Evolutionary conservation across 768 basidiomycete genomes (phyloP), one percentile per base, ranked within the genome.

Genomic region (Gloeophyllum trabeum): DNA sequence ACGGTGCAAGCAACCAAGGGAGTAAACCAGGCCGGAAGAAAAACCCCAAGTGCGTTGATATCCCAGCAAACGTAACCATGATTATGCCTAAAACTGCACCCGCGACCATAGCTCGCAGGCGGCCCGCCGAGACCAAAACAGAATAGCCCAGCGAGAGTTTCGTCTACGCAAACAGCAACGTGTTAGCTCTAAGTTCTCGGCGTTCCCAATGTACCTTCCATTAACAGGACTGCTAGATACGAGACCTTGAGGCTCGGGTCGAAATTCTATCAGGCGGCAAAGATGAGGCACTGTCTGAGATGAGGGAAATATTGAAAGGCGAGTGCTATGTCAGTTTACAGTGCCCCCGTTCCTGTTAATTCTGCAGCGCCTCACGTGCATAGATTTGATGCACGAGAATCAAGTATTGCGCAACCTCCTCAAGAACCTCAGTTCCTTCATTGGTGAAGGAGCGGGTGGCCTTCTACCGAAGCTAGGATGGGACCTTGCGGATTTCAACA

Each of bases 181-280:
- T 58, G 82, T 81, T 44, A 45, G 67, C 61, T 6, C 40, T 23
- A 36, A 35, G 23, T 32, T 35, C 35, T 16, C 39, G 42, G 23
- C 25, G 41, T 6, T 16, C 24, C 26, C 12, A 7, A 7, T 7
- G 10, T 12, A 10, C 7, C 20, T 7, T 37, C 42, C 36, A 22
- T 30, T 39, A 10, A 10, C 10, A 10, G 10, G 10, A 16, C 28
- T 32, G n/a, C n/a, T 51, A 96, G 88, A 92, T 96, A 60, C 86
- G 91, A 18, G 92, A 96, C 62, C 76, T 96, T 26, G 92, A 96
- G 63, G 91, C 91, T 16, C 77, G 87, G 35, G 89, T 96, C n/a
- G 91, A 93, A 61, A 80, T 96, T 5, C 72, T 96, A 14, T 94
- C 91, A 4, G 90, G 88, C 16, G 87, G 86, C 32, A 81, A 90